Evolutionary conservation across 2,329 filamentous ascomycete species (phyloP).

Genomic region (Bipolaris bicolor): DNA sequence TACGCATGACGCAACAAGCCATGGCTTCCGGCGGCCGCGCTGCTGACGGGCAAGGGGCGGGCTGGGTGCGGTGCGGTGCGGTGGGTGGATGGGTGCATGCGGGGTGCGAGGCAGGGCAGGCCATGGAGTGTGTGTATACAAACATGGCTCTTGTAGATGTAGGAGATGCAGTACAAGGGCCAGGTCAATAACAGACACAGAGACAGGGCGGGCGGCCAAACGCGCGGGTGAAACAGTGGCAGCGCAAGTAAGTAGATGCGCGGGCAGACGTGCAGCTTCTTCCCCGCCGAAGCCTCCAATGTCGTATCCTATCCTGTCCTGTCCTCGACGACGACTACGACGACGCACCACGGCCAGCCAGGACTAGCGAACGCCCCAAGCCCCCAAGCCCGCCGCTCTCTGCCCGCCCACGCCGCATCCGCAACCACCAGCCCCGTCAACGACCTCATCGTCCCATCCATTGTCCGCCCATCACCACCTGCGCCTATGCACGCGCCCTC

Average conservation of each 20-base stretch:
- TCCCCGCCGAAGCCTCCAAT: conserved; percentile 17
- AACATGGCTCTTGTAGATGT: too few species aligned
- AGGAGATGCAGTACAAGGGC: too few species aligned
- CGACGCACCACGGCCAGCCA: conserved; percentile 7
- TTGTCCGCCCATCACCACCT: background rate
- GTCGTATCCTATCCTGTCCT: background rate
- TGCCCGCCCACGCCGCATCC: conserved; percentile 12
- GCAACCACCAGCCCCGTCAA: background rate
- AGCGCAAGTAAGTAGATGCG: background rate
- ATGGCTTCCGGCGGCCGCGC: background rate
- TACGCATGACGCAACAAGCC: conserved; percentile 23
- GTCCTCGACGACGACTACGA: background rate
- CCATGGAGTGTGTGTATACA: background rate
- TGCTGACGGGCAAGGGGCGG: background rate
- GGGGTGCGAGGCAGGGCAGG: background rate
- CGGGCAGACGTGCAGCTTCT: conserved; percentile 6
- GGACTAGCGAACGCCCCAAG: background rate
- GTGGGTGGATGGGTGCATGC: background rate
- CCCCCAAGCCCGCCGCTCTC: too few species aligned
- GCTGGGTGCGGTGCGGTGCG: background rate
- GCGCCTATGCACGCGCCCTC: conserved; percentile 6
- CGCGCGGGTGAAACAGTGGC: background rate
- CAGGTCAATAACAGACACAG: too few species aligned
- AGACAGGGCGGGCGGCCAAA: too few species aligned
- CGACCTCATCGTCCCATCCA: background rate